Conservation (phyloP, 371 early-diverging fungal genomes). For the Synchytrium microbalum region DNA sequence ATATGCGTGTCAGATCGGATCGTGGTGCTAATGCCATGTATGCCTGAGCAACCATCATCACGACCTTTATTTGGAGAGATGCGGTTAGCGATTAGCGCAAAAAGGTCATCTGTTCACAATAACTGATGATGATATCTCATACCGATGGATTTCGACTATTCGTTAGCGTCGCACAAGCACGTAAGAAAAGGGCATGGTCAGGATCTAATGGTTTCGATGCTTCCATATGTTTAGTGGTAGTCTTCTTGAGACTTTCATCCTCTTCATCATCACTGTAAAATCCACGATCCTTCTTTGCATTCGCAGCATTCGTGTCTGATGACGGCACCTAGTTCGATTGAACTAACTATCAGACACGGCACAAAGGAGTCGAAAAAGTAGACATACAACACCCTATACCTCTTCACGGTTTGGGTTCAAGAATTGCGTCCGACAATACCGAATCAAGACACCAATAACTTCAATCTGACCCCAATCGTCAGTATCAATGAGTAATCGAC, state of each 20-base stretch:
- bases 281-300: neutral
- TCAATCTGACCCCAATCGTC: constrained; percentile 95
- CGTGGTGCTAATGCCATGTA: constrained; percentile 68
- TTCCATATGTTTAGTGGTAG: constrained; percentile 6
- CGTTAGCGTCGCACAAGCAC: constrained; percentile 3
- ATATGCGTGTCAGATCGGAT: constrained; percentile 50
- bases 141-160: constrained; percentile 12
- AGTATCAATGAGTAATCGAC: constrained; percentile 71
- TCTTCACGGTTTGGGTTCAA: constrained; percentile 18
- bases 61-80: too few relatives aligned
- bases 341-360: too few relatives aligned
- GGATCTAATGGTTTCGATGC: constrained; percentile 7
- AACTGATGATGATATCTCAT: neutral
- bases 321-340: neutral
- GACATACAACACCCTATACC: too few relatives aligned
- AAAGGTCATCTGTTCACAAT: neutral
- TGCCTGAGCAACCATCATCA: constrained; percentile 64
- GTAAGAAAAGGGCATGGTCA: constrained; percentile 11
- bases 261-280: neutral
- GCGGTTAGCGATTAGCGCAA: too few relatives aligned
- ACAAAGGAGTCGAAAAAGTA: too few relatives aligned
- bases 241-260: constrained; percentile 25
- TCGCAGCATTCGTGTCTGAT: neutral
- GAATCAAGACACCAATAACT: constrained; percentile 64
- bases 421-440: constrained; percentile 52